A percentile compares a stretch with the other conserved stretches of the same genome.
phyloP scores from a whole-genome alignment of 148 eudicot species.

The Dysphania ambrosioides region DNA sequence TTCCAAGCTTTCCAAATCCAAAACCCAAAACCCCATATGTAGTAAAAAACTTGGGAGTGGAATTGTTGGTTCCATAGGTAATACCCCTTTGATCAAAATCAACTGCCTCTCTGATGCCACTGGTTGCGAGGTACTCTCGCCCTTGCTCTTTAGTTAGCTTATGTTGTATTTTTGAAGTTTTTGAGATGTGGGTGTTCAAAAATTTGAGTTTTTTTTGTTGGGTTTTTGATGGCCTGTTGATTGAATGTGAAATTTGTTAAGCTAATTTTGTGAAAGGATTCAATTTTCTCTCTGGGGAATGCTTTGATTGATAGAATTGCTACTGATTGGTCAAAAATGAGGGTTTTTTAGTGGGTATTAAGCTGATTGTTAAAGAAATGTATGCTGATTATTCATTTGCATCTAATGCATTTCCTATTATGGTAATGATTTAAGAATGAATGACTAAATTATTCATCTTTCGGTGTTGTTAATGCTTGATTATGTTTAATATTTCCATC shows the following conservation, averaged over 20 bases:
- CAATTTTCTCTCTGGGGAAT: neutral
- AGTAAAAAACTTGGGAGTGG: conserved; percentile 41
- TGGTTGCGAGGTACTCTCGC: no score
- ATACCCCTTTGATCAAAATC: conserved; percentile 83
- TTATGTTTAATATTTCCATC: no score
- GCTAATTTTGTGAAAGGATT: no score
- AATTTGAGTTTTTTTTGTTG: neutral
- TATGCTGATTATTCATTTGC: no score
- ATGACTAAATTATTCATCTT: no score
- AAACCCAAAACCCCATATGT: conserved; percentile 9
- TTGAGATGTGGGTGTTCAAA: conserved; percentile 10
- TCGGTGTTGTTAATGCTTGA: no score
- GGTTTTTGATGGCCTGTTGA: neutral
- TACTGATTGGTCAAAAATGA: neutral
- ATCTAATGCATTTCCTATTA: no score
- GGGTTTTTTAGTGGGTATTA: neutral
- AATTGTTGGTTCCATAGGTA: conserved; percentile 70
- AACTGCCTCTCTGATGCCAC: conserved; percentile 85
- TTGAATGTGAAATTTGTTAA: neutral
- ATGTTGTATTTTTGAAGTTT: neutral
- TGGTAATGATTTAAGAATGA: no score
- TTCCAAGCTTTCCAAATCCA: conserved; percentile 18
- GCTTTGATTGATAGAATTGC: neutral
- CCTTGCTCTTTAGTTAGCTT: no score
- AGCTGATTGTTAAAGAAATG: no score